Evolutionary conservation across 2,329 filamentous ascomycete species (phyloP).

Genomic region (Colletotrichum liriopes): DNA sequence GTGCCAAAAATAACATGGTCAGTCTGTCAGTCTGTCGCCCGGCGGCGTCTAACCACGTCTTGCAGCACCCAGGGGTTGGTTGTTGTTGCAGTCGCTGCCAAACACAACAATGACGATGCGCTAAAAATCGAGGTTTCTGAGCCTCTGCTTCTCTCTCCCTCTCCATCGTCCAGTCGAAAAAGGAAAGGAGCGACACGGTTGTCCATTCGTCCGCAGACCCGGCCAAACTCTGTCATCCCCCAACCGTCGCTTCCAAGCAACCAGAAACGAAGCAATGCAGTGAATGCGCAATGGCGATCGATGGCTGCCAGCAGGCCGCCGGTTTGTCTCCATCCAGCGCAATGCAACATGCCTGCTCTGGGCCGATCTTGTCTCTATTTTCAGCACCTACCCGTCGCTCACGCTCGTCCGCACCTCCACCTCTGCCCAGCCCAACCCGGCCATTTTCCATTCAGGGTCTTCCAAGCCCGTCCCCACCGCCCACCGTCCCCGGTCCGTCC

Average conservation of each 20-base stretch:
- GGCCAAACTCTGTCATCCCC: slow-evolving; percentile 4
- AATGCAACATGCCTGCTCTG: slow-evolving; percentile 36
- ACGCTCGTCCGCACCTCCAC: slow-evolving; percentile 26
- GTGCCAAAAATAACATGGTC: slow-evolving; percentile 28
- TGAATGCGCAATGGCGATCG: background rate
- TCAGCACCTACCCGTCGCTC: slow-evolving; percentile 35
- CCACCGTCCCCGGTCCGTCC: slow-evolving; percentile 6
- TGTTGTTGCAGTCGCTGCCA: slow-evolving; percentile 12
- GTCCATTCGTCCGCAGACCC: background rate
- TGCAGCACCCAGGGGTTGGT: slow-evolving; percentile 8
- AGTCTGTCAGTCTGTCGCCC: background rate
- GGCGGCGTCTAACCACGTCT: background rate
- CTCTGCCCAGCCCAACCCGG: slow-evolving; percentile 22
- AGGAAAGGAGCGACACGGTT: slow-evolving; percentile 12
- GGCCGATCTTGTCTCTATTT: slow-evolving; percentile 41
- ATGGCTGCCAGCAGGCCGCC: background rate
- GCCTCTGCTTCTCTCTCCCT: background rate
- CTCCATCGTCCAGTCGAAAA: background rate
- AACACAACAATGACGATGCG: slow-evolving; percentile 19
- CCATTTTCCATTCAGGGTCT: slow-evolving; percentile 35
- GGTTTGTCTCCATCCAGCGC: background rate
- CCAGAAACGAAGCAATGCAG: slow-evolving; percentile 6
- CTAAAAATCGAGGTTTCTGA: background rate
- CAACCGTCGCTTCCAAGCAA: background rate
- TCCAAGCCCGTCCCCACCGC: slow-evolving; percentile 28